Evolutionary conservation across 768 basidiomycete genomes (phyloP).

Genomic region (Leccinum sublutescens): DNA sequence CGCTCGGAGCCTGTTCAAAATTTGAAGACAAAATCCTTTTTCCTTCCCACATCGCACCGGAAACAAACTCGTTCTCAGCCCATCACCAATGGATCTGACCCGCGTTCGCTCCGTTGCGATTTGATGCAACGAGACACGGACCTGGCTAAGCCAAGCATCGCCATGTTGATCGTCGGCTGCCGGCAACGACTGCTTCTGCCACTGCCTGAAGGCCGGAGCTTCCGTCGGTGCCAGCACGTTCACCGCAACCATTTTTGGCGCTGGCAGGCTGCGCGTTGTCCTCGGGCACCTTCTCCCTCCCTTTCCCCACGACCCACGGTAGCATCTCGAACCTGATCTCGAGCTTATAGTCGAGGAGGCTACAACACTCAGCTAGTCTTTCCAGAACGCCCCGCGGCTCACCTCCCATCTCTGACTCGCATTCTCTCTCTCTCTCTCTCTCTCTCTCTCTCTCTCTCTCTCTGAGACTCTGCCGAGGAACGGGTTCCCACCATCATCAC

Average conservation of each 20-base stretch:
- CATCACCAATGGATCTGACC: neutral
- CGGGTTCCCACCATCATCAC: neutral
- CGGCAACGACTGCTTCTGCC: neutral
- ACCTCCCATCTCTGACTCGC: neutral
- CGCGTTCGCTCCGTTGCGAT: neutral
- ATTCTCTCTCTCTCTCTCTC: neutral
- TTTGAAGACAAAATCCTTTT: neutral
- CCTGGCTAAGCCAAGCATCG: neutral
- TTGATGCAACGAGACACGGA: neutral
- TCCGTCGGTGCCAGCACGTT: neutral
- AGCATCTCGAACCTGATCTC: neutral
- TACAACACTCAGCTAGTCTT: neutral
- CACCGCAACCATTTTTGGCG: neutral
- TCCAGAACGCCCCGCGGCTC: neutral
- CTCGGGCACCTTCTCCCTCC: neutral
- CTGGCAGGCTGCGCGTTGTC: neutral
- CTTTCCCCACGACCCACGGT: neutral
- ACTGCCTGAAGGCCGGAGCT: neutral
- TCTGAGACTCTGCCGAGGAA: neutral
- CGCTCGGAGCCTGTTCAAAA: neutral
- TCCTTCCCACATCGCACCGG: neutral
- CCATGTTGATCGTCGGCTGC: neutral
- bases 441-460: neutral
- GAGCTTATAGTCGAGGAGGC: neutral
- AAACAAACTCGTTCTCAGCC: neutral